Conservation (phyloP, 1,284 basidiomycete species). For the Puccinia polysora region DNA sequence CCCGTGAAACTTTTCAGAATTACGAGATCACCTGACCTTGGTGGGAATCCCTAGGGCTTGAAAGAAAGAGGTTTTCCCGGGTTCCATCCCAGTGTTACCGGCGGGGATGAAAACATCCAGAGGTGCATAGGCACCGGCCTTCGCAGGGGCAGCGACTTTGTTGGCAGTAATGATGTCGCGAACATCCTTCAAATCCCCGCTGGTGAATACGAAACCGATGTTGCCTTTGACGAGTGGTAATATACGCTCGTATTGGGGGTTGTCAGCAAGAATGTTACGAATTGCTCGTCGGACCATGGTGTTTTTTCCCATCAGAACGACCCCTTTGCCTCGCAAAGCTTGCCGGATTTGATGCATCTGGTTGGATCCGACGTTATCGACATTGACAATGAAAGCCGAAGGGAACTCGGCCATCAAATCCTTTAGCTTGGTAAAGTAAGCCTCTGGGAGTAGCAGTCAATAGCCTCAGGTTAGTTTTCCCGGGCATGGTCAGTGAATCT, state of each 20-base stretch:
- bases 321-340: conserved; percentile 88
- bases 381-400: conserved; percentile 97
- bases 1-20: background rate
- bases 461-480: background rate
- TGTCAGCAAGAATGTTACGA: conserved; percentile 79
- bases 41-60: conserved; percentile 99
- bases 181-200: conserved; percentile 85
- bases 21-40: conserved; percentile 57
- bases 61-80: conserved; percentile 99
- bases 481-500: background rate
- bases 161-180: conserved; percentile 88
- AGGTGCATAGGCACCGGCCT: conserved; percentile 93
- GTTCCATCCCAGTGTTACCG: conserved; percentile 99
- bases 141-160: conserved; percentile 96
- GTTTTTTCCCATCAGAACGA: conserved; percentile 99
- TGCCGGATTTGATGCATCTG: conserved; percentile 98
- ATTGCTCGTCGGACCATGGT: conserved; percentile 99
- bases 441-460: conserved; percentile 69
- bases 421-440: conserved; percentile 92
- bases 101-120: conserved; percentile 86
- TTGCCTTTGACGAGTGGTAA: conserved; percentile 94
- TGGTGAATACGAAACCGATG: conserved; percentile 99
- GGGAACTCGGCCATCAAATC: conserved; percentile 85
- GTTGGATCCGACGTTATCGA: conserved; percentile 99
- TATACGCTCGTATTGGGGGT: conserved; percentile 91